Percentiles rank a stretch among this genome's conserved stretches.
Conservation (phyloP, 305 asterid genomes). For the Fraxinus velutina region DNA sequence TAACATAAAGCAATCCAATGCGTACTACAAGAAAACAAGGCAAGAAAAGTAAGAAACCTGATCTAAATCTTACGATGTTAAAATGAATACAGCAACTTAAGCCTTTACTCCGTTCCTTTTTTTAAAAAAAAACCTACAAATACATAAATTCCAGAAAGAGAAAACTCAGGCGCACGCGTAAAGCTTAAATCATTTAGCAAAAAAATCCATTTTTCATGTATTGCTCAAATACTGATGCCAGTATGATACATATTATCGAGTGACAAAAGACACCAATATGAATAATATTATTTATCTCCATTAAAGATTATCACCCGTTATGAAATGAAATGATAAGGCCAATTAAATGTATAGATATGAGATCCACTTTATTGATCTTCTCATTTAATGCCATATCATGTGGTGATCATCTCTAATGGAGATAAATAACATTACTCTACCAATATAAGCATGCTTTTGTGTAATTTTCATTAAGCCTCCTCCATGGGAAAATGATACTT, state of each 20-base stretch:
- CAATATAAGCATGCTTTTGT: neutral
- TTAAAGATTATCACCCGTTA: neutral
- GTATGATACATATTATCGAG: neutral
- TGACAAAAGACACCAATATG: neutral
- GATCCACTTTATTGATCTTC: neutral
- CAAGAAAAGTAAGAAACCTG: neutral
- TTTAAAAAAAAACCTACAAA: neutral
- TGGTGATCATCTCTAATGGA: neutral
- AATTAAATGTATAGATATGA: neutral
- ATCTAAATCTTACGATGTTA: neutral
- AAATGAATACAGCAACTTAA: neutral
- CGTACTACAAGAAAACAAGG: slow-evolving; percentile 34
- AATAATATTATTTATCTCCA: neutral
- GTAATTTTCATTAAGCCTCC: neutral
- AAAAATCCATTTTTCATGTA: neutral
- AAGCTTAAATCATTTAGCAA: neutral
- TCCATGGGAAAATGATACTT: neutral
- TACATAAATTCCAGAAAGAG: neutral
- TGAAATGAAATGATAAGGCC: neutral
- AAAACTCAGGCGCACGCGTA: neutral
- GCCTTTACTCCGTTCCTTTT: neutral
- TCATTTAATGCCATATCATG: neutral
- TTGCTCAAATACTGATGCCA: neutral
- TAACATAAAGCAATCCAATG: slow-evolving; percentile 45
- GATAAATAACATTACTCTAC: neutral